Percentiles rank a stretch among this genome's conserved stretches.
These are phyloP conservation scores for Paraphaeosphaeria minitans DNA, from an alignment of 2,329 filamentous ascomycete genomes.

Conservation along the genomic window DNA sequence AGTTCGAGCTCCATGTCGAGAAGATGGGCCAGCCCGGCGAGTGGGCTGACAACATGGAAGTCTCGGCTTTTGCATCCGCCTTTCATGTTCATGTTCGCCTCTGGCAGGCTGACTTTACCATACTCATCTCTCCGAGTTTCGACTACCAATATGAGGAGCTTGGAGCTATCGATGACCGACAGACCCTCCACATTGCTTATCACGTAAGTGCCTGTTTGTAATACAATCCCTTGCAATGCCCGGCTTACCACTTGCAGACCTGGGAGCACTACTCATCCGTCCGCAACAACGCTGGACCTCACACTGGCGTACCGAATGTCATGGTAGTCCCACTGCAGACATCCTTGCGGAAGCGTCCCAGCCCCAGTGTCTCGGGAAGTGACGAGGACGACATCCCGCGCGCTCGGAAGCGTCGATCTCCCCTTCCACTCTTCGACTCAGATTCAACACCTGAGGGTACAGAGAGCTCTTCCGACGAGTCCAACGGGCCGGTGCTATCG, in stretches of 20 bases:
- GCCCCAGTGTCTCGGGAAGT: slow-evolving; percentile 58
- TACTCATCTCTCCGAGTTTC: slow-evolving; percentile 54
- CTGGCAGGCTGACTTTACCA: slow-evolving; percentile 60
- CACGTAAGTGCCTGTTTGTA: slow-evolving; percentile 59
- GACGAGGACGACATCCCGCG: slow-evolving; percentile 55
- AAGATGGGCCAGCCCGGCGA: slow-evolving; percentile 65
- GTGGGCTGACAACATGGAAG: slow-evolving; percentile 71
- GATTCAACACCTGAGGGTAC: slow-evolving; percentile 44
- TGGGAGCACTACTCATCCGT: slow-evolving; percentile 73
- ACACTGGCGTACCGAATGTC: slow-evolving; percentile 61
- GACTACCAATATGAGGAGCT: slow-evolving; percentile 36
- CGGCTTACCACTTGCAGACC: slow-evolving; percentile 49
- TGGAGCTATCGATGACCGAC: slow-evolving; percentile 39
- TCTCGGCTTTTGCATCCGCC: slow-evolving; percentile 67
- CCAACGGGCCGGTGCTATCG: slow-evolving; percentile 34
- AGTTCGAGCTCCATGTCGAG: slow-evolving; percentile 61
- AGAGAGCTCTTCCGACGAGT: slow-evolving; percentile 45
- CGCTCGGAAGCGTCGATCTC: slow-evolving; percentile 59
- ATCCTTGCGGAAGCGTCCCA: slow-evolving; percentile 52
- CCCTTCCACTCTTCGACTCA: slow-evolving; percentile 52
- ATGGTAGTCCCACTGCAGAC: slow-evolving; percentile 32
- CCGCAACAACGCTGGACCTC: slow-evolving; percentile 63
- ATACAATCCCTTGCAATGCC: not conserved
- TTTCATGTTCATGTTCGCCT: slow-evolving; percentile 67
- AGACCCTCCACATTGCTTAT: slow-evolving; percentile 64